Evolutionary conservation across 2,329 filamentous ascomycete genomes (phyloP), one percentile per base, ranked within the genome.

Genomic region (Claviceps sp.): DNA sequence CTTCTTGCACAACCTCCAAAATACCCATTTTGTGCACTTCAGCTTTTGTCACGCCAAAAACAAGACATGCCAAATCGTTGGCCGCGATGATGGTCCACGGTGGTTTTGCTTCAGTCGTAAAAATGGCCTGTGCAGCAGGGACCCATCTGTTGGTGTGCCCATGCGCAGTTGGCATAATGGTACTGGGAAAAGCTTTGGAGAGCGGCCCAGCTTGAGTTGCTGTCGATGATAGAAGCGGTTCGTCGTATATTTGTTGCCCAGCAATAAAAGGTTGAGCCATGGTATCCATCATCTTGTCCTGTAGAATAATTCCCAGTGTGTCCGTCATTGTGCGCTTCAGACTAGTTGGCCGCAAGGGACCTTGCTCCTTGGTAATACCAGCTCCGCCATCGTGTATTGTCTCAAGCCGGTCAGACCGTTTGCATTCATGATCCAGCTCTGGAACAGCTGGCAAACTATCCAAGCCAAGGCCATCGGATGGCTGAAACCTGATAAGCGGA

Each of bases 11-110:
- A 34, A 98, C 89, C 64, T 97, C 90, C 54, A 98, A 70, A 52
- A 98, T 97, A 47, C 93, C 91, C 73, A 97, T 82, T 64, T 89
- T 96, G 52, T 89, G 82, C 24, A 98, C 87, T 67, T 98, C 93
- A 4, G 88, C 87, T 63, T 89, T 88, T n/a, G 90, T 95, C 10
- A 98, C 89, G n/a, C 93, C 93, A 70, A 97, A 98, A n/a, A 97
- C 85, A 44, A 98, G 75, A 68, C 93, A 98, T 17, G 93, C 93
- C 48, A 98, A 75, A 65, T 98, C 93, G 64, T 98, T 98, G 48
- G 93, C 93, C 3, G 93, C 88, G 50, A 96, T 79, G 54, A 98
- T 96, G 1, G 91, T 98, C 87, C 89, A 98, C 3, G 91, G 93
- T 8, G 88, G 80, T 57, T 85, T 82, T 14, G 87, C 78, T 67